phyloP scores from a whole-genome alignment of 305 asterid species.

The Nicotiana rustica region DNA sequence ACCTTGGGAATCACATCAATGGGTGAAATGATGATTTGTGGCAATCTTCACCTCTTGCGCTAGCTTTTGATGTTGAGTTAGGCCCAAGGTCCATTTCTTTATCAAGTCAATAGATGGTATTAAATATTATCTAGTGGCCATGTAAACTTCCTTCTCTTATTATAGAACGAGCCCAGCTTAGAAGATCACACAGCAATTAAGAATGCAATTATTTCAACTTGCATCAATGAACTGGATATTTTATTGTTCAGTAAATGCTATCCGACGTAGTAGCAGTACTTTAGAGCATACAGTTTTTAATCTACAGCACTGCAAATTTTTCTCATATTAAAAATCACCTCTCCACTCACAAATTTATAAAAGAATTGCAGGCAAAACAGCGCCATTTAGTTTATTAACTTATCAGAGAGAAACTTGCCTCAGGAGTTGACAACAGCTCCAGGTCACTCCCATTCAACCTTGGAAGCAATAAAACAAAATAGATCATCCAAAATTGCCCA shows the following conservation, averaged over 20 bases:
- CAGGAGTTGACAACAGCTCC: conserved; percentile 62
- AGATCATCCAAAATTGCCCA: conserved; percentile 77
- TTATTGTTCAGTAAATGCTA: neutral
- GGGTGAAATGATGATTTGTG: too few species aligned
- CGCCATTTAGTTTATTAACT: neutral
- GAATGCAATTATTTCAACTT: neutral
- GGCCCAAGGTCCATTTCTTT: too few species aligned
- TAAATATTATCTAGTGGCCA: neutral
- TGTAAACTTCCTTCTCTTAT: neutral
- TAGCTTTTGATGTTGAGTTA: too few species aligned
- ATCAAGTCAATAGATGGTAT: neutral
- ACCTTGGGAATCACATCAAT: neutral
- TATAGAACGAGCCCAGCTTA: neutral
- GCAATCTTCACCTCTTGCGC: too few species aligned
- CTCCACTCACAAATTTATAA: conserved; percentile 12
- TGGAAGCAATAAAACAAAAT: conserved; percentile 68
- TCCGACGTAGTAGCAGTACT: neutral
- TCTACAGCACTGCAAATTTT: conserved; percentile 15
- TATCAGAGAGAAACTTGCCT: conserved; percentile 55
- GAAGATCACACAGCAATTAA: neutral
- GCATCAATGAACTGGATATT: neutral
- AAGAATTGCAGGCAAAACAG: neutral
- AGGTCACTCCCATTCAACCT: conserved; percentile 64
- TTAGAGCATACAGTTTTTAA: neutral
- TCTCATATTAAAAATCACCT: neutral